These are phyloP conservation scores for Ceratobasidium sp. DNA, from an alignment of 1,284 basidiomycete species.

Conservation along the genomic window DNA sequence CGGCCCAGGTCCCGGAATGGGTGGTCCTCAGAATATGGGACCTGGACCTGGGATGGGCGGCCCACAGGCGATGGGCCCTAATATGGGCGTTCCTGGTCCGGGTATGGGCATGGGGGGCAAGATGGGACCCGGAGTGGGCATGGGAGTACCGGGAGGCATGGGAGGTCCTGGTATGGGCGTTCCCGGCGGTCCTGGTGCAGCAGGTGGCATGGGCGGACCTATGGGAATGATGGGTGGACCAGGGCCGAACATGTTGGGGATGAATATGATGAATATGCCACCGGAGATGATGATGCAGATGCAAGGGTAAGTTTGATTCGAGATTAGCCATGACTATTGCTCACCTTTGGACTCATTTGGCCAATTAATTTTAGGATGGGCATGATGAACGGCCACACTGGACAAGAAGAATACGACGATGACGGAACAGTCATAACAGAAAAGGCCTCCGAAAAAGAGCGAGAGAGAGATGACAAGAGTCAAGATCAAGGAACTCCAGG, in stretches of 20 bases:
- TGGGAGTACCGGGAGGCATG: slow-evolving; percentile 43
- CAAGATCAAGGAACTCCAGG: slow-evolving; percentile 36
- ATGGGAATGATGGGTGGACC: slow-evolving; percentile 55
- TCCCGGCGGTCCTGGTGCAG: slow-evolving; percentile 22
- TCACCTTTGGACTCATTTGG: not conserved
- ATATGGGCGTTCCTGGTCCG: slow-evolving; percentile 37
- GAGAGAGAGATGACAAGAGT: slow-evolving; percentile 26
- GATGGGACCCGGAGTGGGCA: slow-evolving; percentile 36
- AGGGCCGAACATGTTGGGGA: slow-evolving; percentile 49
- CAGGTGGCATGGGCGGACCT: slow-evolving; percentile 31
- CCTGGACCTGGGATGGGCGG: slow-evolving; percentile 60
- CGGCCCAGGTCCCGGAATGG: slow-evolving; percentile 61
- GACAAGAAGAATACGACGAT: slow-evolving; percentile 44
- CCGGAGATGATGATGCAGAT: slow-evolving; percentile 45
- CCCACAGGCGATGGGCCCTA: slow-evolving; percentile 45
- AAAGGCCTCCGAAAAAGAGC: slow-evolving; percentile 21
- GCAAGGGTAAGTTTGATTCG: slow-evolving; percentile 25
- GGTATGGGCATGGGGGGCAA: slow-evolving; percentile 60
- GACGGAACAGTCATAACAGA: slow-evolving; percentile 13
- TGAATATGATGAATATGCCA: slow-evolving; percentile 49
- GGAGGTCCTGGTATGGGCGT: slow-evolving; percentile 51
- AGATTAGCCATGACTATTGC: not conserved
- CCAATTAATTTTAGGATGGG: slow-evolving; percentile 25
- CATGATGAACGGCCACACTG: slow-evolving; percentile 36
- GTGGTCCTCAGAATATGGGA: slow-evolving; percentile 58